Conservation (phyloP, 129 eudicot species). For the Saussurea involucrata region DNA sequence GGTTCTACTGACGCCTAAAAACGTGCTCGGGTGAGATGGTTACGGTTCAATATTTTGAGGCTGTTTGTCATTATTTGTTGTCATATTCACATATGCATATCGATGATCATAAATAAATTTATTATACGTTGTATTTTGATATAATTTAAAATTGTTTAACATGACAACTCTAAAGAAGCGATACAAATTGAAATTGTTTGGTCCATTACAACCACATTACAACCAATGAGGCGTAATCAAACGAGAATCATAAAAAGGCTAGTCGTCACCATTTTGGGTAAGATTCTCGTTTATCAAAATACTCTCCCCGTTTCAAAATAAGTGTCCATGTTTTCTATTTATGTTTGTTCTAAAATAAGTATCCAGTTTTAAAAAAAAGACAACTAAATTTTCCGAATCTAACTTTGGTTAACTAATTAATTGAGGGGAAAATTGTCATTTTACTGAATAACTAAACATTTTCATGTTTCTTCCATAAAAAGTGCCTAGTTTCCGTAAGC, state of each 20-base stretch:
- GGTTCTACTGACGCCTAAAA: slow-evolving; percentile 57
- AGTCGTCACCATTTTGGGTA: too few relatives aligned
- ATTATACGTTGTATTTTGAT: not conserved
- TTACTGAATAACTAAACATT: too few relatives aligned
- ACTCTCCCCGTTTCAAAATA: too few relatives aligned
- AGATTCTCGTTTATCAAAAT: too few relatives aligned
- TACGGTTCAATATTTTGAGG: not conserved
- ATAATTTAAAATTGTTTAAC: not conserved
- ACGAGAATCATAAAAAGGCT: not conserved
- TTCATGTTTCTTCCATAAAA: too few relatives aligned
- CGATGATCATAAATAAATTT: slow-evolving; percentile 1
- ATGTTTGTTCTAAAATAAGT: too few relatives aligned
- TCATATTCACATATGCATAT: not conserved
- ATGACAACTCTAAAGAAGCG: not conserved
- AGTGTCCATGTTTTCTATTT: too few relatives aligned
- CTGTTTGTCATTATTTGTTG: not conserved
- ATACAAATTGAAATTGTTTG: not conserved
- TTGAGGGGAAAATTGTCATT: too few relatives aligned
- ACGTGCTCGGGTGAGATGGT: not conserved
- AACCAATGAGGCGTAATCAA: not conserved
- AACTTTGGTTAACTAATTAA: too few relatives aligned
- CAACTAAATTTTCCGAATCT: too few relatives aligned
- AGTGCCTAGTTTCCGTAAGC: too few relatives aligned
- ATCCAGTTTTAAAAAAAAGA: too few relatives aligned
- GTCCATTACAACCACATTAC: not conserved